A percentile compares a stretch with the other conserved stretches of the same genome.
Conservation (phyloP, 208 protist species). For the Porcisia hertigi region DNA sequence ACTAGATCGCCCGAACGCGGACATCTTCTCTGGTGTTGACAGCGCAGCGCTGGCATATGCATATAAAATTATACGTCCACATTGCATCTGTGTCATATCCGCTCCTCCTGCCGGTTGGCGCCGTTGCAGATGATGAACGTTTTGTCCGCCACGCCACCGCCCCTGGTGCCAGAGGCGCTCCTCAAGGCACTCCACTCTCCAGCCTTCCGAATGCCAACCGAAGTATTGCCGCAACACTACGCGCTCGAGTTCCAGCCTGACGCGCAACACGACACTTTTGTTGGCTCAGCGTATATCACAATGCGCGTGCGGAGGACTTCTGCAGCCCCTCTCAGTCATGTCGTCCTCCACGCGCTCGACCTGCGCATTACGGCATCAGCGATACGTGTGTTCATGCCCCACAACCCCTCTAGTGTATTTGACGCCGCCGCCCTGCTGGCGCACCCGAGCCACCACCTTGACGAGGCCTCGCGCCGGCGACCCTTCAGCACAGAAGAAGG, state of each 20-base stretch:
- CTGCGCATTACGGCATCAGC: conserved; percentile 13
- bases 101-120: background rate
- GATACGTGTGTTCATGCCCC: conserved; percentile 8
- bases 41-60: background rate
- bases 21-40: background rate
- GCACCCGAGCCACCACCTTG: conserved; percentile 13
- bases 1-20: background rate
- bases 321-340: conserved; percentile 15
- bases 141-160: background rate
- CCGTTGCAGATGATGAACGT: background rate
- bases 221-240: conserved; percentile 47
- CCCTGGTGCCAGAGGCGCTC: background rate
- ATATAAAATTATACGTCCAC: background rate
- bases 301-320: conserved; percentile 25
- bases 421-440: background rate
- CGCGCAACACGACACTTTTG: conserved; percentile 21
- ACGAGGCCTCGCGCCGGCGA: background rate
- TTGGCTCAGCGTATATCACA: conserved; percentile 32
- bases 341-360: conserved; percentile 48
- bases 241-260: conserved; percentile 46
- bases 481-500: conserved; percentile 3
- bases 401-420: background rate
- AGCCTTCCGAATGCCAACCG: conserved; percentile 25
- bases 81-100: background rate
- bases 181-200: conserved; percentile 16